These are phyloP conservation scores for Solanum okadae DNA, from an alignment of 257 asterid genomes.

Conservation along the genomic window DNA sequence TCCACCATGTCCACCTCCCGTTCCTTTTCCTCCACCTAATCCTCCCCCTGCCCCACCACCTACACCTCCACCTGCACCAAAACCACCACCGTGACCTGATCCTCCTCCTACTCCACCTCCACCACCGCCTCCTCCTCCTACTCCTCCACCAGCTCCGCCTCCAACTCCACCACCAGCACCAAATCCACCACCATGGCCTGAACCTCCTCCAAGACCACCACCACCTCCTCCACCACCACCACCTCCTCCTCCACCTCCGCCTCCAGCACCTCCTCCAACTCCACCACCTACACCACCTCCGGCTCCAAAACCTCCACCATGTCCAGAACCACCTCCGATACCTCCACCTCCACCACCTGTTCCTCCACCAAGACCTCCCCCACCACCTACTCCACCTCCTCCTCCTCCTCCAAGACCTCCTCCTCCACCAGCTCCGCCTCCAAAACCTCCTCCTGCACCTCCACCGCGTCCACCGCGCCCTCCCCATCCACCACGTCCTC, in stretches of 20 bases:
- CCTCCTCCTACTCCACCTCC: conserved; percentile 17
- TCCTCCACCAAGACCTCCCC: conserved; percentile 3
- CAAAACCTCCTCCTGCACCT: conserved; percentile 12
- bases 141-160: conserved; percentile 15
- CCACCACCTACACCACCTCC: conserved; percentile 17
- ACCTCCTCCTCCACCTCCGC: not conserved
- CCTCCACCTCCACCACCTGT: not conserved
- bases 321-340: conserved; percentile 2
- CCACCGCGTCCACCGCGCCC: conserved; percentile 5
- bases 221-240: not conserved
- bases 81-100: conserved; percentile 11
- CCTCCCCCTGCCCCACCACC: conserved; percentile 15
- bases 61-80: conserved; percentile 7
- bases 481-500: not conserved
- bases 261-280: conserved; percentile 18
- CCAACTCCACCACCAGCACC: conserved; percentile 21
- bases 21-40: not conserved
- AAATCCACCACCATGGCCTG: conserved; percentile 21
- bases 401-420: conserved; percentile 1
- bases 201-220: conserved; percentile 21
- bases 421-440: conserved; percentile 8
- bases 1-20: conserved; percentile 15
- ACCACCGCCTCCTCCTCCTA: conserved; percentile 15
- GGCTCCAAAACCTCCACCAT: conserved; percentile 7
- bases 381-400: not conserved